Conservation (phyloP, 2,329 filamentous ascomycete species). For the Phoma sp. region DNA sequence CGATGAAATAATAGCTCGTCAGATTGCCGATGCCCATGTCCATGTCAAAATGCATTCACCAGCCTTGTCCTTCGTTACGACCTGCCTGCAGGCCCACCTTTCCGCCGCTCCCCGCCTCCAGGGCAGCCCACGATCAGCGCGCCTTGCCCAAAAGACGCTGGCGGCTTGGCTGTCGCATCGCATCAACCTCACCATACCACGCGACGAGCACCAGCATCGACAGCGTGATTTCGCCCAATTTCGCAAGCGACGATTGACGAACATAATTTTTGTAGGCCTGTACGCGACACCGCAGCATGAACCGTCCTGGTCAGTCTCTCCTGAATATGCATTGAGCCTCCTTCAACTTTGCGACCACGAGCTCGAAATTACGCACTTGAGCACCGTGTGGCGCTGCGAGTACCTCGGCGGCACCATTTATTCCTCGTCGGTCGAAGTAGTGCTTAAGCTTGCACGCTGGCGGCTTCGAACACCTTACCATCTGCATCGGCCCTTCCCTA, state of each 20-base stretch:
- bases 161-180: constrained; percentile 21
- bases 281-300: constrained; percentile 48
- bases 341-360: constrained; percentile 22
- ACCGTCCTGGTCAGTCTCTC: constrained; percentile 55
- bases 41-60: neutral
- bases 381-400: constrained; percentile 13
- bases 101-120: constrained; percentile 14
- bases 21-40: neutral
- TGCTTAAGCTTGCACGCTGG: neutral
- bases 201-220: constrained; percentile 19
- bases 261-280: constrained; percentile 19
- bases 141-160: constrained; percentile 11
- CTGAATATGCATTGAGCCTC: constrained; percentile 33
- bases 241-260: neutral
- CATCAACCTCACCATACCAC: constrained; percentile 29
- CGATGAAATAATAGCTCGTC: neutral
- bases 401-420: neutral
- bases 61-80: constrained; percentile 10
- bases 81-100: constrained; percentile 9
- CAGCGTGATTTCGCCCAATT: constrained; percentile 3
- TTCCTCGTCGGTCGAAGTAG: neutral
- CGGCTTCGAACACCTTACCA: neutral
- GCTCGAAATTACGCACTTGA: constrained; percentile 22
- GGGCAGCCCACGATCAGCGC: neutral
- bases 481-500: neutral